Evolutionary conservation across 2,329 filamentous ascomycete species (phyloP).

Genomic region (Cercospora zeina): DNA sequence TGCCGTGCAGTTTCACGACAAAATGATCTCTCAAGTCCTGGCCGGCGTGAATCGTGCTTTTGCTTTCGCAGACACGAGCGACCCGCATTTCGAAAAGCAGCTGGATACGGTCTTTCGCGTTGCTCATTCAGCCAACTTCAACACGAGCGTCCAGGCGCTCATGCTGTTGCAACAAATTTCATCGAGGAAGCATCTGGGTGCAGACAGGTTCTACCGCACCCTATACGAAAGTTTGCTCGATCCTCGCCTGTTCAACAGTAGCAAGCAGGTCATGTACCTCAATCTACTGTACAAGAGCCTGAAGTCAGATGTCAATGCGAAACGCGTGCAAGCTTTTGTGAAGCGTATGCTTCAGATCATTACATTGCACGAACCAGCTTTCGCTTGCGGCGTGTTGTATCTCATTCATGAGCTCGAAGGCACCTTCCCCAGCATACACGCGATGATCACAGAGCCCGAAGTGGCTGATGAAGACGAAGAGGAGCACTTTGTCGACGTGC

Average conservation of each 20-base stretch:
- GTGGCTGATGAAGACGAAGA: conserved; percentile 71
- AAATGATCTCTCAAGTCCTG: conserved; percentile 85
- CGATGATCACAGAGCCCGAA: conserved; percentile 78
- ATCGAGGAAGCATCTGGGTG: conserved; percentile 72
- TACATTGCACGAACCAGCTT: conserved; percentile 85
- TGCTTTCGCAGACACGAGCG: conserved; percentile 82
- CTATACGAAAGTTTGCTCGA: conserved; percentile 94
- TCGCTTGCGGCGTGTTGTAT: conserved; percentile 90
- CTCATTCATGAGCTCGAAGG: conserved; percentile 77
- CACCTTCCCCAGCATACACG: conserved; percentile 76
- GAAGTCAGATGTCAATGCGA: conserved; percentile 85
- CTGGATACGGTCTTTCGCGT: conserved; percentile 93
- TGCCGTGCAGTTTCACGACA: conserved; percentile 72
- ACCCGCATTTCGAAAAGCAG: conserved; percentile 78
- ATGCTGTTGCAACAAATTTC: conserved; percentile 93
- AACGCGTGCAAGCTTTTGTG: conserved; percentile 91
- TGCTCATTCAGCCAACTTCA: conserved; percentile 97
- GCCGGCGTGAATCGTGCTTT: conserved; percentile 95
- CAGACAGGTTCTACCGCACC: conserved; percentile 91
- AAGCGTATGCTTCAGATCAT: conserved; percentile 89
- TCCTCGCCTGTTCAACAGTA: conserved; percentile 81
- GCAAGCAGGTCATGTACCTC: conserved; percentile 92
- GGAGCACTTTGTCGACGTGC: conserved; percentile 68
- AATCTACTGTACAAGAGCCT: conserved; percentile 87
- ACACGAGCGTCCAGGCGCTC: conserved; percentile 93